These are phyloP conservation scores for Castanea mollissima DNA, from an alignment of 306 rosid species.

Conservation along the genomic window DNA sequence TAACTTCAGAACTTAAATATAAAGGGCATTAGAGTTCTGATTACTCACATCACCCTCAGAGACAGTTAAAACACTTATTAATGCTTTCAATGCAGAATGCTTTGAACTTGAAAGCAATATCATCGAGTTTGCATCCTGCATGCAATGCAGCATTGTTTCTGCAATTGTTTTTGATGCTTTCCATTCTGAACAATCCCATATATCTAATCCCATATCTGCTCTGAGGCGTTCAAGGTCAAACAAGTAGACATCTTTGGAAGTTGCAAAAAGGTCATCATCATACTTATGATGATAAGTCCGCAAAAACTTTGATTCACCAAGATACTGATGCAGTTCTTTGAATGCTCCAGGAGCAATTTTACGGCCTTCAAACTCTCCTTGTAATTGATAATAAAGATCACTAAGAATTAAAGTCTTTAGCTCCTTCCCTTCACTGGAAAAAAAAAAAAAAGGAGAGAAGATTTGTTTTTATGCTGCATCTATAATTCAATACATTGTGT, in stretches of 20 bases:
- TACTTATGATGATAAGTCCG: conserved; percentile 49
- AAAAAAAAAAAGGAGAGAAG: conserved; percentile 2
- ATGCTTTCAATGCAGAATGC: conserved; percentile 63
- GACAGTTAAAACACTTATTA: conserved; percentile 59
- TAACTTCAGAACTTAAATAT: conserved; percentile 9
- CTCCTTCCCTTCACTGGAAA: conserved; percentile 73
- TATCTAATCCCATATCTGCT: conserved; percentile 73
- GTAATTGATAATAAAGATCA: conserved; percentile 86
- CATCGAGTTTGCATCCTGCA: conserved; percentile 67
- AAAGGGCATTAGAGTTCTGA: conserved; percentile 20
- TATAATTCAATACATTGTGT: conserved; percentile 8
- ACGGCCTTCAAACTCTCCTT: conserved; percentile 96
- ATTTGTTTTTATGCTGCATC: conserved; percentile 12
- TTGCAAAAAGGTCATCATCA: conserved; percentile 46
- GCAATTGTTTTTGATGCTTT: conserved; percentile 61
- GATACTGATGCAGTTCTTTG: conserved; percentile 68
- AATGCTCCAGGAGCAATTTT: conserved; percentile 72
- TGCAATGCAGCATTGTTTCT: conserved; percentile 63
- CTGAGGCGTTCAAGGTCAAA: conserved; percentile 58
- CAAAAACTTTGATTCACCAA: conserved; percentile 55
- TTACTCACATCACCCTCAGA: conserved; percentile 65
- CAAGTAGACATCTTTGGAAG: conserved; percentile 48
- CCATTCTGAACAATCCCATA: conserved; percentile 85
- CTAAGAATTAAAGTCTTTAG: conserved; percentile 66
- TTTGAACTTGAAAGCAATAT: conserved; percentile 67